Base-by-base conservation (phyloP, 257 asterid genomes). In the Pogostemon cablin region DNA sequence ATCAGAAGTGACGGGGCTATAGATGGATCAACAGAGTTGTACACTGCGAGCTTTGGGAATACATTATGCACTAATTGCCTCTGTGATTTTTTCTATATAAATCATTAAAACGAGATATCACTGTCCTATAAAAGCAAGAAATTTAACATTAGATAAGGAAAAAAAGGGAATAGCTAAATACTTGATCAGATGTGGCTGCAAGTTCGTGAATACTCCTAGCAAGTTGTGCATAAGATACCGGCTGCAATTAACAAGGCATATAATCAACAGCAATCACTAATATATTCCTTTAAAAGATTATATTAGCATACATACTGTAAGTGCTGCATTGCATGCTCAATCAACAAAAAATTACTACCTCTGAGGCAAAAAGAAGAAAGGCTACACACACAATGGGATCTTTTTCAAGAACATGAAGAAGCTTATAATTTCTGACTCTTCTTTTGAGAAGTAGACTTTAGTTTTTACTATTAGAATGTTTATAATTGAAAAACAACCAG, bases 221-320 rank as follows among this genome's bases (percentile, higher is more conserved):
- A 77, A 90, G 96, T 83, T 90, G 97, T 50, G 97, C 97, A 78
- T 90, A 90, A 37, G 97, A 90, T 75, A 90, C 97, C 1, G 95
- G 88, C 95, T 90, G 90, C 52, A 47, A 76, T 62, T 32, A 68
- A 35, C 60, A 47, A 52, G 9, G 46, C 35, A 50, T 6, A n/a
- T 57, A 35, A 69, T 49, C 72, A 75, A 66, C 54, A 66, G 72
- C 4, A 37, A 54, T 52, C 62, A 59, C 10, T 59, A 37, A 38
- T 37, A 59, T 25, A 37, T 38, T 48, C 34, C 55, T 57, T 15
- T 17, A 9, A 57, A 5, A 57, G 63, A 34, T 57, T 57, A 7
- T 43, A 25, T 34, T 59, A 34, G 59, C 35, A 62, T 48, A 58
- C 12, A 42, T 59, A 68, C 56, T 50, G 17, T 50, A 38, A 34